phyloP scores from a whole-genome alignment of 2,329 filamentous ascomycete genomes.

The Sphaceloma murrayae region DNA sequence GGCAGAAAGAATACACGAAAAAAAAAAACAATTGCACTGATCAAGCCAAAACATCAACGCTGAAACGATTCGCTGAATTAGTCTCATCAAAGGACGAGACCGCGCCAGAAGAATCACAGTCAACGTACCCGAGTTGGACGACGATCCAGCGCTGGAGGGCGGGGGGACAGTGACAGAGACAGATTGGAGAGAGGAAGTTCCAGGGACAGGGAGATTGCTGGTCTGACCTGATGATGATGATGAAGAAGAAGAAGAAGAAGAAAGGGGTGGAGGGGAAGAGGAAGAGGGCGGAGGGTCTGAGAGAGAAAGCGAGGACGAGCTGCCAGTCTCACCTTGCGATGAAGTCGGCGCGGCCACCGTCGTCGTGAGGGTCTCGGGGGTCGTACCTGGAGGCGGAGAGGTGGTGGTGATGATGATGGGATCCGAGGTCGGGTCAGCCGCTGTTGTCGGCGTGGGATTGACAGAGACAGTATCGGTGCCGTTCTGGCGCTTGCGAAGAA shows the following conservation, averaged over 20 bases:
- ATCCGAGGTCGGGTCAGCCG: neutral
- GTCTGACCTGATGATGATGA: conserved; percentile 15
- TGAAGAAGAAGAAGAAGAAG: conserved; percentile 18
- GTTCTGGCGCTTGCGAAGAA: conserved; percentile 17
- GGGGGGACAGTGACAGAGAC: conserved; percentile 15
- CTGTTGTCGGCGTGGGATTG: conserved; percentile 3
- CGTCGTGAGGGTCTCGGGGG: conserved; percentile 20
- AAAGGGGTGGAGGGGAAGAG: conserved; percentile 16
- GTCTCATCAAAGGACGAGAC: conserved; percentile 16
- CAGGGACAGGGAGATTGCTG: conserved; percentile 17
- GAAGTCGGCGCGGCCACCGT: conserved; percentile 20
- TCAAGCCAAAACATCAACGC: conserved; percentile 12
- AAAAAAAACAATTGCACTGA: neutral
- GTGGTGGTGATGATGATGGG: conserved; percentile 6
- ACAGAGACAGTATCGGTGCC: conserved; percentile 9
- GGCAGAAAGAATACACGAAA: neutral
- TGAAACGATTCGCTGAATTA: conserved; percentile 15
- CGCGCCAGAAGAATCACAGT: conserved; percentile 15
- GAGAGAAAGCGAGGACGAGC: conserved; percentile 16
- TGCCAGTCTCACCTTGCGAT: conserved; percentile 21
- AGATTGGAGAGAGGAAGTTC: conserved; percentile 16
- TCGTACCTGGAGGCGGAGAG: conserved; percentile 15
- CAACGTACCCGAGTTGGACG: conserved; percentile 18
- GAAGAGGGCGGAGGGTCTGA: conserved; percentile 19
- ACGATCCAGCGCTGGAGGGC: conserved; percentile 15